phyloP scores from a whole-genome alignment of 768 basidiomycete species.

The Atractiella rhizophila region DNA sequence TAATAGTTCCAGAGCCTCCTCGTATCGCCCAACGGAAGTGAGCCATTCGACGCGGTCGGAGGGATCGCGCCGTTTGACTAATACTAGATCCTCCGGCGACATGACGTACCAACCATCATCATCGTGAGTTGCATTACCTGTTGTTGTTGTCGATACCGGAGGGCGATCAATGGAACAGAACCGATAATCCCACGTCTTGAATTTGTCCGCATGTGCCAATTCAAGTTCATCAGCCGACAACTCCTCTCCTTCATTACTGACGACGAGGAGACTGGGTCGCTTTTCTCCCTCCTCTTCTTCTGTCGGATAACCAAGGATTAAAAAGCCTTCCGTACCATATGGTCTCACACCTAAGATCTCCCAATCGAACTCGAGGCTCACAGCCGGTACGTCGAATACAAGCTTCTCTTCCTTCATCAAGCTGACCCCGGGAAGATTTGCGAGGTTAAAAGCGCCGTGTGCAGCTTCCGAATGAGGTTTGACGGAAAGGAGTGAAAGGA shows the following conservation, averaged over 20 bases:
- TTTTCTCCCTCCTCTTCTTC: constrained; percentile 1
- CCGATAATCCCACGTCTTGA: constrained; percentile 48
- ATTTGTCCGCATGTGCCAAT: constrained; percentile 50
- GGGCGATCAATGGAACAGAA: constrained; percentile 19
- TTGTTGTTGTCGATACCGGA: background rate
- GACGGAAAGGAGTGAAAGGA: too few species aligned
- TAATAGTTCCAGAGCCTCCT: constrained; percentile 61
- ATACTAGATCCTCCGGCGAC: constrained; percentile 60
- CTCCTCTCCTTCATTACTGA: constrained; percentile 70
- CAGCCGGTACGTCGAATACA: too few species aligned
- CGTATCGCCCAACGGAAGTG: constrained; percentile 57
- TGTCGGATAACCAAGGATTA: too few species aligned
- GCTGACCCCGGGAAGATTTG: too few species aligned
- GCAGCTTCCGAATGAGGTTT: background rate
- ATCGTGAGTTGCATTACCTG: background rate
- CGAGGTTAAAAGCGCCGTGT: too few species aligned
- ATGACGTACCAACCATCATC: constrained; percentile 41
- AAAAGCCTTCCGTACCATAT: too few species aligned
- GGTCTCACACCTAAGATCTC: too few species aligned
- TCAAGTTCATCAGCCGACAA: constrained; percentile 57
- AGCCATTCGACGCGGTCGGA: constrained; percentile 81
- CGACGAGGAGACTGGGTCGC: constrained; percentile 80
- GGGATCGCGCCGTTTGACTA: constrained; percentile 65
- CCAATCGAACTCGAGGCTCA: too few species aligned
- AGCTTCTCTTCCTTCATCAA: too few species aligned